Conservation (phyloP, 208 protist genomes). For the Acanthamoeba lenticulata region DNA sequence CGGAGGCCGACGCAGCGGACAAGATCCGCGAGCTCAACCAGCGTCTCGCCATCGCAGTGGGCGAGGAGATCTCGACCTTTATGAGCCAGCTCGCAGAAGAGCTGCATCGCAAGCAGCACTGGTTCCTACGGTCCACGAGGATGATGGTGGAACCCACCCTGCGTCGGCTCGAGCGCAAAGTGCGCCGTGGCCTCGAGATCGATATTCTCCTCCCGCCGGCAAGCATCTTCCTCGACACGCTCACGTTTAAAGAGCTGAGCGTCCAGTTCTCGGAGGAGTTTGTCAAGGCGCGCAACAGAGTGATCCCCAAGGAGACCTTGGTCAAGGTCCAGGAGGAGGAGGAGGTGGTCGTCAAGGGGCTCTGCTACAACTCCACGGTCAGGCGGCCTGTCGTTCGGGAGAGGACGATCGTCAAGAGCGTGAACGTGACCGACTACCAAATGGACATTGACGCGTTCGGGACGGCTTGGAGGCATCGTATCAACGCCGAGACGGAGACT, state of each 20-base stretch:
- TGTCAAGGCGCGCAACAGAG: neutral
- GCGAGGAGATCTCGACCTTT: neutral
- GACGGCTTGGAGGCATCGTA: neutral
- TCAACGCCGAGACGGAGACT: neutral
- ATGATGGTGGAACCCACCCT: neutral
- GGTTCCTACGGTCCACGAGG: neutral
- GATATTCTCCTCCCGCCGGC: neutral
- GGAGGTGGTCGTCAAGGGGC: neutral
- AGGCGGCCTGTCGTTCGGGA: neutral
- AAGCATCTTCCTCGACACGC: neutral
- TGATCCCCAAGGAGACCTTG: neutral
- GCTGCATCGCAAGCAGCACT: neutral
- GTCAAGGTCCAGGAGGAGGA: neutral
- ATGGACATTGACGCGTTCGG: slow-evolving; percentile 5
- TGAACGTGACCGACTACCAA: neutral
- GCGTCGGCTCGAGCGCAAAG: neutral
- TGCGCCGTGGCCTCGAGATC: neutral
- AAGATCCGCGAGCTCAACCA: neutral
- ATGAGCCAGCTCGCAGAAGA: neutral
- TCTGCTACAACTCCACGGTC: neutral
- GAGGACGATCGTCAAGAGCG: neutral
- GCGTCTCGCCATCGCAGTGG: neutral
- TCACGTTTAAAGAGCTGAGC: neutral
- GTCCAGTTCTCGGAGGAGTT: neutral
- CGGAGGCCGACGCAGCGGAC: neutral